Evolutionary conservation across 805 yeast genomes (phyloP).

Genomic region (Starmerella vaccinii): DNA sequence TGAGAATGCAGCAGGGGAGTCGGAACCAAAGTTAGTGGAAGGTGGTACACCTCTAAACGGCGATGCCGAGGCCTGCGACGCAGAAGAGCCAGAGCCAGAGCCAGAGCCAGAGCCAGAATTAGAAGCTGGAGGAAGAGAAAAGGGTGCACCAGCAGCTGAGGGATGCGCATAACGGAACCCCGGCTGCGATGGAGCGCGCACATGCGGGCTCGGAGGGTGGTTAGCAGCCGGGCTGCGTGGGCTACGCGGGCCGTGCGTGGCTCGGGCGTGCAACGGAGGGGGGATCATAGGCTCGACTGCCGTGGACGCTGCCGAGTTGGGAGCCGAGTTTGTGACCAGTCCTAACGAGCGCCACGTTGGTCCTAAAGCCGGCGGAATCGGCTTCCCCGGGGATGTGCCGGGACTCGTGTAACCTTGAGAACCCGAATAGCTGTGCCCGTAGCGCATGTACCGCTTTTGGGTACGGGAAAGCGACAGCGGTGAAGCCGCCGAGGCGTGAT

Average conservation of each 20-base stretch:
- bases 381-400: neutral
- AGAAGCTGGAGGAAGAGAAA: neutral
- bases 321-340: neutral
- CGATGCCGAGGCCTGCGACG: neutral
- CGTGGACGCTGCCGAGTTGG: neutral
- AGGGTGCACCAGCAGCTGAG: neutral
- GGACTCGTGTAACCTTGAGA: neutral
- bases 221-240: neutral
- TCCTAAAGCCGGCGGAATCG: neutral
- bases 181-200: neutral
- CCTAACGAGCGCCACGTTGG: neutral
- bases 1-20: neutral
- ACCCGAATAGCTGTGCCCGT: conserved; percentile 10
- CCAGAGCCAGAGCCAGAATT: neutral
- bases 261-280: neutral
- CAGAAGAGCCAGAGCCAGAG: neutral
- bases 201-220: neutral
- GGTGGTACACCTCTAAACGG: neutral
- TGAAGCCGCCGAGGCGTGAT: neutral
- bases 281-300: neutral
- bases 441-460: conserved; percentile 12
- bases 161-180: neutral
- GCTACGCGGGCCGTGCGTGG: neutral
- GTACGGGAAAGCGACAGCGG: conserved; percentile 3
- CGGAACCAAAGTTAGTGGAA: too few species aligned